Evolutionary conservation across 1,284 basidiomycete species (phyloP), one percentile per base, ranked within the genome.

Genomic region (Trametes hirsuta): DNA sequence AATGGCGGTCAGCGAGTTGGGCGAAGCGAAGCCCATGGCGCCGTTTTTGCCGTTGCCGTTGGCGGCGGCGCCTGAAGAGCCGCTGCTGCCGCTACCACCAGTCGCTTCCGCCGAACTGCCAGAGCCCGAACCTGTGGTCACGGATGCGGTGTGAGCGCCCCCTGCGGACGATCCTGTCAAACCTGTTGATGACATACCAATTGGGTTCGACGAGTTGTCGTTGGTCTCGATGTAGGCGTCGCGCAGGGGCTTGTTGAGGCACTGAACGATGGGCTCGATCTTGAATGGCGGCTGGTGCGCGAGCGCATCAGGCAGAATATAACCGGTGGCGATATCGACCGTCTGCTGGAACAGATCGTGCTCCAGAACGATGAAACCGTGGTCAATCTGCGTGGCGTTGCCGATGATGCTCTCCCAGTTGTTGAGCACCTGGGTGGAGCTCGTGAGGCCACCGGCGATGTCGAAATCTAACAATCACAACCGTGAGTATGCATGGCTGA

Each of bases 311-410:
- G 87, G 87, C 22, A 89, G 78, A 63, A 89, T 86, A 72, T 89
- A 90, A 18, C 86, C 88, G 5, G 83, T 85, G 2, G 87, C 87
- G n/a, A 89, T 75, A 62, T 90, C 84, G 24, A 90, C 87, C 0
- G 81, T 77, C 70, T 89, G 84, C 69, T 85, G 80, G 76, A 86
- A 89, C 45, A 90, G 78, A 71, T 90, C 88, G 68, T 90, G 88
- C 72, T 88, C 88, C 47, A 97, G 84, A 47, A 88, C 86, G 59
- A 90, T 88, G 75, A 90, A 90, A 11, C 88, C 88, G 10, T 71
- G 81, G 65, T 79, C 62, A 53, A 84, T 75, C 4, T 70, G 66
- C 2, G 80, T 74, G 3, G 79, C 83, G 66, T 85, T 86, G 57
- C 74, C 74, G 37, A 88, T 75, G 69, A 90, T 89, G 61, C 77